Percentiles rank a stretch among this genome's conserved stretches.
phyloP scores from a whole-genome alignment of 176 grass and related monocot species.

The Bolboschoenus planiculmis region DNA sequence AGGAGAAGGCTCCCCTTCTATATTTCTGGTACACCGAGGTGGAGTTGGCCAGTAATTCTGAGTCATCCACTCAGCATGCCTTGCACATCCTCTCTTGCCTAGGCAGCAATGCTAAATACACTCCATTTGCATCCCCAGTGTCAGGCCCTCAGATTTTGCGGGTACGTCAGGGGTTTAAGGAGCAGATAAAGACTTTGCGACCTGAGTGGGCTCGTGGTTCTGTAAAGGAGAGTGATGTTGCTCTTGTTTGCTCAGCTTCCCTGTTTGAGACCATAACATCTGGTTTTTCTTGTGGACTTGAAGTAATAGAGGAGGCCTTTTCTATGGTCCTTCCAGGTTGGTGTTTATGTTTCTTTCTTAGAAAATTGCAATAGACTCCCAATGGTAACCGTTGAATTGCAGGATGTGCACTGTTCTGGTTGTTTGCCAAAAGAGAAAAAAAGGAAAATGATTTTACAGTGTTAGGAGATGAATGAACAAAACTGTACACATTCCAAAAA shows the following conservation, averaged over 20 bases:
- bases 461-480: neutral
- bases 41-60: conserved; percentile 50
- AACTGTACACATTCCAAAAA: neutral
- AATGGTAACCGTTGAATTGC: neutral
- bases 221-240: conserved; percentile 61
- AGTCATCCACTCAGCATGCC: conserved; percentile 49
- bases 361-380: neutral
- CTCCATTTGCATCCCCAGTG: conserved; percentile 44
- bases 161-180: conserved; percentile 91
- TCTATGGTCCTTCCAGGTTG: conserved; percentile 60
- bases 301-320: conserved; percentile 77
- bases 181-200: conserved; percentile 64
- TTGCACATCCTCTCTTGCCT: conserved; percentile 79
- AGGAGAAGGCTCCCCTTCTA: conserved; percentile 57
- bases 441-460: neutral
- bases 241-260: conserved; percentile 72
- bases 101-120: conserved; percentile 61
- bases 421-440: neutral
- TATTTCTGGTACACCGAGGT: conserved; percentile 88
- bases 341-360: conserved; percentile 4
- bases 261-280: conserved; percentile 81
- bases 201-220: conserved; percentile 32
- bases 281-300: conserved; percentile 60
- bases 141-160: conserved; percentile 64
- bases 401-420: neutral